Percentiles rank a stretch among this genome's conserved stretches.
These are phyloP conservation scores for Auriscalpium vulgare DNA, from an alignment of 768 basidiomycete genomes.

Conservation along the genomic window DNA sequence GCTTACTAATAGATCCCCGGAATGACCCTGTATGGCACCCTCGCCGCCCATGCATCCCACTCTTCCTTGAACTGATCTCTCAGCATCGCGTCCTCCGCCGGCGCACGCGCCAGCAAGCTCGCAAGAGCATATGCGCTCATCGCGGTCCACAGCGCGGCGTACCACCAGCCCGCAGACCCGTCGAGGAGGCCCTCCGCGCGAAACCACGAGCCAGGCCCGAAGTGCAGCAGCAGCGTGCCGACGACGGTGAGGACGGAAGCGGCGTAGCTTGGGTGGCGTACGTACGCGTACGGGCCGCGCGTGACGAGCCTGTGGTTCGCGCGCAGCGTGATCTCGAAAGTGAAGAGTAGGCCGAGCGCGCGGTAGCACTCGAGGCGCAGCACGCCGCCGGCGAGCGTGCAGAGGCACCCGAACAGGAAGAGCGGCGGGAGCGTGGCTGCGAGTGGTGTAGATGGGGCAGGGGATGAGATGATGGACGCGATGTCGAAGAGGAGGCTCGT, in stretches of 20 bases:
- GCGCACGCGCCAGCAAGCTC: conserved; percentile 8
- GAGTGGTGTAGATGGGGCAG: background rate
- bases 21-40: conserved; percentile 10
- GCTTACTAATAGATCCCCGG: conserved; percentile 9
- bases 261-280: conserved; percentile 19
- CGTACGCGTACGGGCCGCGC: conserved; percentile 15
- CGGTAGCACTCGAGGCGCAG: conserved; percentile 11
- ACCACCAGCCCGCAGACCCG: background rate
- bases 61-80: conserved; percentile 9
- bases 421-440: background rate
- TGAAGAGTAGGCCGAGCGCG: conserved; percentile 13
- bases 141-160: conserved; percentile 5
- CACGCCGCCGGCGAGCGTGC: conserved; percentile 3
- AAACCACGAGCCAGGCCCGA: conserved; percentile 15
- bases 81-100: conserved; percentile 8
- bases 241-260: conserved; percentile 11
- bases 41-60: conserved; percentile 13
- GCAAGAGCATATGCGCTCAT: conserved; percentile 10
- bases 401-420: conserved; percentile 7
- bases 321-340: conserved; percentile 14
- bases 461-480: background rate
- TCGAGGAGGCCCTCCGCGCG: conserved; percentile 3
- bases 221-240: conserved; percentile 11
- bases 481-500: background rate
- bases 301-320: conserved; percentile 17